A percentile compares a stretch with the other conserved stretches of the same genome.
Conservation (phyloP, 2,329 filamentous ascomycete genomes). For the Xylariaceae sp. region DNA sequence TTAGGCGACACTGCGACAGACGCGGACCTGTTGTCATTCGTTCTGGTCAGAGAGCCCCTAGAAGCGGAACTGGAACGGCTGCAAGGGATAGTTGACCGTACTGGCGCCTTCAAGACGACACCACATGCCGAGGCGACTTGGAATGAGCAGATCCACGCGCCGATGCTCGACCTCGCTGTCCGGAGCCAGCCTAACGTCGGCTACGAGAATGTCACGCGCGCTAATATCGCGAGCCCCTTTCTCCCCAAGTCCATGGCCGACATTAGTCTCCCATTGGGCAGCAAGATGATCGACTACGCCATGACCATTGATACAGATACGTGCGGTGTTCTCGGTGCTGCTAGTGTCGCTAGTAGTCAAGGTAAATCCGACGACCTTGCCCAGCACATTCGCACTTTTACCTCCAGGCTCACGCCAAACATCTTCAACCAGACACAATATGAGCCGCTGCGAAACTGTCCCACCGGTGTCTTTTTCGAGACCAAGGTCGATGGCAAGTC, state of each 20-base stretch:
- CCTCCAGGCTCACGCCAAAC: too few relatives aligned
- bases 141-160: background rate
- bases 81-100: too few relatives aligned
- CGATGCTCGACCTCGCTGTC: background rate
- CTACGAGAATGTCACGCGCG: background rate
- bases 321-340: too few relatives aligned
- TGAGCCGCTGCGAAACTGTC: background rate
- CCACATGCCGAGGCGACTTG: too few relatives aligned
- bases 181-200: background rate
- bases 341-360: too few relatives aligned
- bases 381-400: background rate
- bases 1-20: too few relatives aligned
- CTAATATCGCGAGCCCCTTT: constrained; percentile 3
- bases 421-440: constrained; percentile 4
- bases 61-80: too few relatives aligned
- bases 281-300: constrained; percentile 1
- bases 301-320: background rate
- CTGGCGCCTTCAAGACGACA: too few relatives aligned
- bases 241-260: background rate
- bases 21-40: too few relatives aligned
- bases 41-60: too few relatives aligned
- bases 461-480: background rate
- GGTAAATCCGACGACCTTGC: background rate
- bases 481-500: background rate
- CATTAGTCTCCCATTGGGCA: background rate